A percentile compares a stretch with the other conserved stretches of the same genome.
Evolutionary conservation across 805 yeast species (phyloP).

Genomic region (Sugiyamaella mastotermitis): DNA sequence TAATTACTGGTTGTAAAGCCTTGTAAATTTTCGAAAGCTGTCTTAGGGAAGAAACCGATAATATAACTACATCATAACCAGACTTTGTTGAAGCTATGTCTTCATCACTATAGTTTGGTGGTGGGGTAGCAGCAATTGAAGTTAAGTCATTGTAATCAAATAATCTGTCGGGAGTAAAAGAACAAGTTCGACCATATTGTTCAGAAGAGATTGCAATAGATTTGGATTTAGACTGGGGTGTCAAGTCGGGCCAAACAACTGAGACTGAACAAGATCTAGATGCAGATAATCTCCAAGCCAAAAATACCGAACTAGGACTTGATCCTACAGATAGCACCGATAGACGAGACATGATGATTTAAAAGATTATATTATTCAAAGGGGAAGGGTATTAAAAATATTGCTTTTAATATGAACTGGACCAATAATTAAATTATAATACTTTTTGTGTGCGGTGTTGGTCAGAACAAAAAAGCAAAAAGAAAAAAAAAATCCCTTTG

Average conservation of each 20-base stretch:
- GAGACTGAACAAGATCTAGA: conserved; percentile 17
- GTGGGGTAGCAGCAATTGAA: conserved; percentile 1
- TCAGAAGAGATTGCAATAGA: conserved; percentile 15
- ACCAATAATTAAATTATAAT: too few relatives aligned
- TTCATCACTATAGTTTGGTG: conserved; percentile 4
- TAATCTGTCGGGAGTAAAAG: conserved; percentile 15
- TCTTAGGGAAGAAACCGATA: conserved; percentile 11
- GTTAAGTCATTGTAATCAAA: conserved; percentile 8
- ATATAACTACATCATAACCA: conserved; percentile 10
- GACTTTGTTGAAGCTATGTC: not conserved
- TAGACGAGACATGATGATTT: too few relatives aligned
- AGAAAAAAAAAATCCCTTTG: too few relatives aligned
- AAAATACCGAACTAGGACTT: conserved; percentile 17
- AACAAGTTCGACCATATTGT: conserved; percentile 14
- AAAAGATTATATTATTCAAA: too few relatives aligned
- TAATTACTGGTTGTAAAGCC: conserved; percentile 8
- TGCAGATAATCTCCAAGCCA: conserved; percentile 21
- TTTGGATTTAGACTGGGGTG: conserved; percentile 2
- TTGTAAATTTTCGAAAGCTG: conserved; percentile 7
- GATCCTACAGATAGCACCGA: too few relatives aligned
- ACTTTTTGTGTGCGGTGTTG: too few relatives aligned
- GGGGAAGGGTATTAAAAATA: too few relatives aligned
- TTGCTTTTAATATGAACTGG: too few relatives aligned
- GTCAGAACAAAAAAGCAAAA: too few relatives aligned
- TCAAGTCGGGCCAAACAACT: conserved; percentile 18